Base-by-base conservation (phyloP, 768 basidiomycete genomes). In the Auriscalpium orientale region DNA sequence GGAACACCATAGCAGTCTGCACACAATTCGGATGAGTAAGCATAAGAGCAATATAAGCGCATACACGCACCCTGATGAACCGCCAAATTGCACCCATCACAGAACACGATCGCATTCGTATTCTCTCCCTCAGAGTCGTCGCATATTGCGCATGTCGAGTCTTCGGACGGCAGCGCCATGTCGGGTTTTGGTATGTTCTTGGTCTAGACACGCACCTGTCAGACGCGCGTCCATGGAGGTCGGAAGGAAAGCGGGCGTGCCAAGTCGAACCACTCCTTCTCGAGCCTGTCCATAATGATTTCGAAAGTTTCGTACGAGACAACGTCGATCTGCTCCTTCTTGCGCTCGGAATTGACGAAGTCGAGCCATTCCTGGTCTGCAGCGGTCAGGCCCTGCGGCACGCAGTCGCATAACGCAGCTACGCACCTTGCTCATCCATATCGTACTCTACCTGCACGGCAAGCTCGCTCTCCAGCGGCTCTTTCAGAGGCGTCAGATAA, bases 111-210 rank as follows among this genome's bases (percentile, higher is more conserved):
- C 8, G 94, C 97, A 68, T 98, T 99, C 56, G 90, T 93, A 66
- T 98, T 97, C 75, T 99, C 97, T 53, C 94, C 95, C 65, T 99
- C 97, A 2, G 93, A 91, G 66, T 99, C 97, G 66, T 99, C 97
- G 65, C 97, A 99, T 45, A 99, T 89, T 6, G 93, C 89, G 67
- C 97, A 99, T 0, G 90, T 92, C 11, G 92, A 93, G 67, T 99
- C 97, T 72, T 99, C 95, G 2, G 88, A 91, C 0, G 95, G 91
- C 62, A 98, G 75, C 8, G 84, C 89, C 53, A 89, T 78, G 64
- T 91, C 87, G 1, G 87, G 83, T 70, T 97, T 95, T 0, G 93
- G 94, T 15, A 98, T 83, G 63, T 88, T 86, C 74, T 98, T 98
- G 49, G 90, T 93, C 94, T 97, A 59, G 15, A 55, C 54, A 34